Evolutionary conservation across 306 rosid species (phyloP).

Genomic region (Coriaria nepalensis): DNA sequence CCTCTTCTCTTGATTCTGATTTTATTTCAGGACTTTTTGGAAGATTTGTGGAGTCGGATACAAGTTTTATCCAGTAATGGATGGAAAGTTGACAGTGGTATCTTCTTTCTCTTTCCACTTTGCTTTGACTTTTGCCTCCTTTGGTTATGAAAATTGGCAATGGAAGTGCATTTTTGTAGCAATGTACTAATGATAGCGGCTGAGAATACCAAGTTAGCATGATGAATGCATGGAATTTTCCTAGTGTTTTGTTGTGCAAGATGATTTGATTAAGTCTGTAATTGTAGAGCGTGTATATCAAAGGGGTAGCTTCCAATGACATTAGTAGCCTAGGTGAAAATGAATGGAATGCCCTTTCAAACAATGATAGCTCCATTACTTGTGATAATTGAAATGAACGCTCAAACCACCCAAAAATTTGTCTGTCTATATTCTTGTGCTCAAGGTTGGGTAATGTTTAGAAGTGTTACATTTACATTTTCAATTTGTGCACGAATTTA

Average conservation of each 20-base stretch:
- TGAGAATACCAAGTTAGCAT: not conserved
- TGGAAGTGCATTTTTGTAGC: not conserved
- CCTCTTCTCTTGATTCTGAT: constrained; percentile 7
- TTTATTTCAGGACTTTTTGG: constrained; percentile 72
- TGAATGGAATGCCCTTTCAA: too few species aligned
- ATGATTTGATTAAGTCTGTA: too few species aligned
- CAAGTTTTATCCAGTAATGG: constrained; percentile 56
- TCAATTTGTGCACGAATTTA: constrained; percentile 15
- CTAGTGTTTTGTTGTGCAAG: too few species aligned
- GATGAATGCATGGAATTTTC: too few species aligned
- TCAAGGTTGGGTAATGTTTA: too few species aligned
- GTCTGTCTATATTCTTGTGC: constrained; percentile 1
- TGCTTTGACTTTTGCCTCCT: constrained; percentile 4
- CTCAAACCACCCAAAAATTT: not conserved
- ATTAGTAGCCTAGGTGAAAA: too few species aligned
- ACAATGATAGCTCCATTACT: too few species aligned
- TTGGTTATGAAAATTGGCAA: too few species aligned
- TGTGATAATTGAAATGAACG: too few species aligned
- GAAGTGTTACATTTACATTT: too few species aligned
- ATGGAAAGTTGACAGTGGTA: constrained; percentile 98
- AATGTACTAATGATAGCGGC: not conserved
- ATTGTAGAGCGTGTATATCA: too few species aligned
- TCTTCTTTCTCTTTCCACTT: constrained; percentile 13
- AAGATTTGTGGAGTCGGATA: constrained; percentile 82
- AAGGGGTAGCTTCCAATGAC: too few species aligned